Evolutionary conservation across 345 rosid species (phyloP).

Genomic region (Eucalyptus marginata): DNA sequence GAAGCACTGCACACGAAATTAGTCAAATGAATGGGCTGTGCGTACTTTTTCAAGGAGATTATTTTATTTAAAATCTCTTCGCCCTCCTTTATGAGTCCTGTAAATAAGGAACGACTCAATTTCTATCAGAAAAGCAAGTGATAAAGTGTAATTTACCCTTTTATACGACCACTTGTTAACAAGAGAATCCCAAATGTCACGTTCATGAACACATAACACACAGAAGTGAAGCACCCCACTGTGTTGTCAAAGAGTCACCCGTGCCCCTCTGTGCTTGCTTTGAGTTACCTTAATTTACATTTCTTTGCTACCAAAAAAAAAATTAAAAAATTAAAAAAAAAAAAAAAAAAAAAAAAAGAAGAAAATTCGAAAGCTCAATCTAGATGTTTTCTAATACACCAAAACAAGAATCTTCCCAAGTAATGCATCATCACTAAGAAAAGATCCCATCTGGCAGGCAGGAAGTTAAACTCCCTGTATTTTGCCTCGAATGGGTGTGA

Average conservation of each 20-base stretch:
- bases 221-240: not conserved
- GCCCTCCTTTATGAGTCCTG: not conserved
- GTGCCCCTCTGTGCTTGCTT: not conserved
- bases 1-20: not conserved
- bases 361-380: not conserved
- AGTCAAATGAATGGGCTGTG: not conserved
- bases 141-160: not conserved
- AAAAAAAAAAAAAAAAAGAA: no score
- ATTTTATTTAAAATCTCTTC: not conserved
- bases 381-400: not conserved
- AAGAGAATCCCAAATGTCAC: not conserved
- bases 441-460: not conserved
- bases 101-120: not conserved
- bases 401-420: not conserved
- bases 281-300: not conserved
- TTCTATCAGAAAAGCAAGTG: not conserved
- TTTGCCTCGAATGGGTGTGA: no score
- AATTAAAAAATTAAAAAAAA: no score
- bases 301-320: not conserved
- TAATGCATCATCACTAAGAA: not conserved
- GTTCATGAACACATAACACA: not conserved
- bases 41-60: not conserved
- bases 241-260: not conserved
- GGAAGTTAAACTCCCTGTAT: not conserved
- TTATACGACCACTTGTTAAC: not conserved